Evolutionary conservation across 768 basidiomycete species (phyloP).

Genomic region (Termitomyces sp.): DNA sequence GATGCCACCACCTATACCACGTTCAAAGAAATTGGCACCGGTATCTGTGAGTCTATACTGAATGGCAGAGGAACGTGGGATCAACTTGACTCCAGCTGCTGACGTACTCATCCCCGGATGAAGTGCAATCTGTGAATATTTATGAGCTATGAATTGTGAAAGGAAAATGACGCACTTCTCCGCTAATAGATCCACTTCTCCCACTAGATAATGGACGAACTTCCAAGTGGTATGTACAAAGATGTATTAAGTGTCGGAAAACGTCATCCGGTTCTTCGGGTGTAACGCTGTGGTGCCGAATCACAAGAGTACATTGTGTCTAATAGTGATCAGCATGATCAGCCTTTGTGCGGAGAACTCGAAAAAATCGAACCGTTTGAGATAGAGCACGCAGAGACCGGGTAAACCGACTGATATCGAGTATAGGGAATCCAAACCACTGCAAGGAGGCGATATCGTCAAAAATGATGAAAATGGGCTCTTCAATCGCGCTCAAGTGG

Average conservation of each 20-base stretch:
- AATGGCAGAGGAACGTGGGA: constrained; percentile 53
- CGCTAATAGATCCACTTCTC: constrained; percentile 73
- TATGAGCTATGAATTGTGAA: not conserved
- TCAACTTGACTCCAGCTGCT: constrained; percentile 30
- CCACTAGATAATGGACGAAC: constrained; percentile 71
- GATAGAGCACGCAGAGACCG: constrained; percentile 60
- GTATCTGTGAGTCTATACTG: constrained; percentile 72
- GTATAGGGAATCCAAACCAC: constrained; percentile 60
- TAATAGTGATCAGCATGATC: constrained; percentile 20
- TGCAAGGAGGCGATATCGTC: constrained; percentile 67
- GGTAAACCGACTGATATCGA: constrained; percentile 52
- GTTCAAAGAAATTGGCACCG: constrained; percentile 65
- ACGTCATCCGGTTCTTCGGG: constrained; percentile 57
- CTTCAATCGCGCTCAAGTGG: constrained; percentile 14
- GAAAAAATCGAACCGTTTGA: constrained; percentile 39
- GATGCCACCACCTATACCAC: constrained; percentile 66
- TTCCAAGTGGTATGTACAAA: constrained; percentile 69
- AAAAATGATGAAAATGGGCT: constrained; percentile 50
- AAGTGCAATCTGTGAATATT: constrained; percentile 48
- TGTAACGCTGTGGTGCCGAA: constrained; percentile 63
- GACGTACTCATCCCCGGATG: constrained; percentile 48
- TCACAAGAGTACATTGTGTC: constrained; percentile 51
- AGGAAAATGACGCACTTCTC: constrained; percentile 50
- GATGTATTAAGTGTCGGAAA: constrained; percentile 54
- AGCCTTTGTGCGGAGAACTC: not conserved